phyloP scores from a whole-genome alignment of 192 early-diverging fungal species.

The Linnemannia zychae region DNA sequence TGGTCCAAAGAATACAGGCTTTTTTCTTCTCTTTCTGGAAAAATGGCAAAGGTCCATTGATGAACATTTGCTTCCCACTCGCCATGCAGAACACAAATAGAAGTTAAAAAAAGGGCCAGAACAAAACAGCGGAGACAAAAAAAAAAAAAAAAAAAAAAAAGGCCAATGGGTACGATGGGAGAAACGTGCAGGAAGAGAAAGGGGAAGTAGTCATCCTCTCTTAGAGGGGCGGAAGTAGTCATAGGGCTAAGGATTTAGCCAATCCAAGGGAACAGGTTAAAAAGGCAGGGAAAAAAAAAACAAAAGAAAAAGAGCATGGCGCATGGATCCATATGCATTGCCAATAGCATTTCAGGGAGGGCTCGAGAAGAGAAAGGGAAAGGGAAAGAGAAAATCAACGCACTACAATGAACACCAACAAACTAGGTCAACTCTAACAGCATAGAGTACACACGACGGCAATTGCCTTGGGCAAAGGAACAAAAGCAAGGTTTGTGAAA shows the following conservation, averaged over 20 bases:
- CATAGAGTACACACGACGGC: background rate
- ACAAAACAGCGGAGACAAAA: background rate
- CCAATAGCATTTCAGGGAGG: background rate
- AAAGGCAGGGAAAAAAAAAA: constrained; percentile 7
- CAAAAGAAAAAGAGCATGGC: background rate
- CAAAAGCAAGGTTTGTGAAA: background rate
- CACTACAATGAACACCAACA: background rate
- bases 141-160: background rate
- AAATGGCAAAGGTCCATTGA: no score
- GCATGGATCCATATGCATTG: background rate
- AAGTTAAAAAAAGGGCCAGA: constrained; percentile 1
- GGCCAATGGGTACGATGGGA: background rate
- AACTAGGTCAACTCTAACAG: background rate
- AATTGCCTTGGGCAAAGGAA: background rate
- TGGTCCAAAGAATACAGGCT: background rate
- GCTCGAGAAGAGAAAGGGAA: background rate
- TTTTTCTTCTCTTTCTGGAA: background rate
- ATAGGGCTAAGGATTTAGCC: constrained; percentile 13
- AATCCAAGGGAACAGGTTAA: constrained; percentile 26
- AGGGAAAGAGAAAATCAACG: background rate
- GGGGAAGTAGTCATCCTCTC: background rate
- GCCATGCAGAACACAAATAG: background rate
- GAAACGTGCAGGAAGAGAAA: constrained; percentile 9
- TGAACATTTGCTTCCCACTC: background rate
- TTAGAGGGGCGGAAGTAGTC: background rate